phyloP scores from a whole-genome alignment of 2,329 filamentous ascomycete genomes.

The Ceratocystis harringtonii region DNA sequence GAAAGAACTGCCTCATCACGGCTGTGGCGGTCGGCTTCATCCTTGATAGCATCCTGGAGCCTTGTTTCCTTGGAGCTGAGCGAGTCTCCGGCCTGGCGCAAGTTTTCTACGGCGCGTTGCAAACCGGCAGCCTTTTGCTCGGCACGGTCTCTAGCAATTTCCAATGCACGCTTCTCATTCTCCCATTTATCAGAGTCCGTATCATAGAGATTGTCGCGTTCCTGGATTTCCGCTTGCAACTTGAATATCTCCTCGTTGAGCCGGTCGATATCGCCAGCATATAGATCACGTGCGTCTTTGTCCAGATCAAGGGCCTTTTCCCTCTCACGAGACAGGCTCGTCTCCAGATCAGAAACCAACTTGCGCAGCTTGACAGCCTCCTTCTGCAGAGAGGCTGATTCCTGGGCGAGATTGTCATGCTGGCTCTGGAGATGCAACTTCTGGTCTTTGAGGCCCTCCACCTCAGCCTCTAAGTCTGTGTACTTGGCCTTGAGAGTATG shows the following conservation, averaged over 20 bases:
- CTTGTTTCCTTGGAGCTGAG: constrained; percentile 53
- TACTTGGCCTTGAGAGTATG: constrained; percentile 31
- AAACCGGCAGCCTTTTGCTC: constrained; percentile 53
- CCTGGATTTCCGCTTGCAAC: constrained; percentile 48
- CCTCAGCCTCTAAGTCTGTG: constrained; percentile 35
- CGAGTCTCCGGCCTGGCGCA: constrained; percentile 52
- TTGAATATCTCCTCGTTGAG: constrained; percentile 45
- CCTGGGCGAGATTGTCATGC: constrained; percentile 49
- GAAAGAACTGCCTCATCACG: constrained; percentile 55
- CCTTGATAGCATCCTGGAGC: constrained; percentile 52
- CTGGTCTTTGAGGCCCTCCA: constrained; percentile 45
- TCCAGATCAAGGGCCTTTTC: constrained; percentile 45
- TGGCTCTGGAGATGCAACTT: constrained; percentile 55
- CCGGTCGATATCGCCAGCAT: constrained; percentile 33
- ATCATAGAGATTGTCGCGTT: constrained; percentile 55
- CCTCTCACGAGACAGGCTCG: constrained; percentile 37
- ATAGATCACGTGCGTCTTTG: constrained; percentile 37
- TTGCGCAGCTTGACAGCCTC: constrained; percentile 41
- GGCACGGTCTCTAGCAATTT: constrained; percentile 49
- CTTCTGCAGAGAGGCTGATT: constrained; percentile 51
- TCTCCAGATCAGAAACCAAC: constrained; percentile 34
- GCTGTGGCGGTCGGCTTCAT: constrained; percentile 55
- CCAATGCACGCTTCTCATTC: constrained; percentile 46
- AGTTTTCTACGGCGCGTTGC: constrained; percentile 54
- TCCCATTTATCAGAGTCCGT: constrained; percentile 62